Conservation (phyloP, 352 stramenopile species). For the Phytophthora megakarya region DNA sequence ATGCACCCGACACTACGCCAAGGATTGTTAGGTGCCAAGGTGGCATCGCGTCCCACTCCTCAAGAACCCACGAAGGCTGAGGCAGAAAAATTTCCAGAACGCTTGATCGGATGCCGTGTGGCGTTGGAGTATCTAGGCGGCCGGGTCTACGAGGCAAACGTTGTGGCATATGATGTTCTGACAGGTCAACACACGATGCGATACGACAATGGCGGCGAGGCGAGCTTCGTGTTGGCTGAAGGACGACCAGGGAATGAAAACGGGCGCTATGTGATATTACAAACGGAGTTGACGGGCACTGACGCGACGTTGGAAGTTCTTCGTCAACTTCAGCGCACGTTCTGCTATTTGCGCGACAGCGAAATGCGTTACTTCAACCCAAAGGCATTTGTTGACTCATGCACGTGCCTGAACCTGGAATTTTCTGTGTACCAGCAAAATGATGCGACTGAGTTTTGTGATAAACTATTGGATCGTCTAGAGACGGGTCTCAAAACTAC, state of each 20-base stretch:
- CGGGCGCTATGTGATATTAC: slow-evolving; percentile 91
- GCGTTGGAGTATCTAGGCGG: slow-evolving; percentile 94
- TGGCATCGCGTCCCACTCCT: slow-evolving; percentile 53
- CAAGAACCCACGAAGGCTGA: slow-evolving; percentile 88
- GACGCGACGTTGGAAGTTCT: slow-evolving; percentile 89
- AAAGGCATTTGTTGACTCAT: slow-evolving; percentile 90
- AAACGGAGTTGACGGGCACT: slow-evolving; percentile 72
- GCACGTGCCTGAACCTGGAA: slow-evolving; percentile 89
- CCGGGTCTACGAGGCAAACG: slow-evolving; percentile 92
- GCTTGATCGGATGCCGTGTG: slow-evolving; percentile 80
- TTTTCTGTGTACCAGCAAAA: slow-evolving; percentile 99
- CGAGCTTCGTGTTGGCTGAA: slow-evolving; percentile 89
- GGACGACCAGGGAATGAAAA: slow-evolving; percentile 96
- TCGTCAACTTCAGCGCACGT: slow-evolving; percentile 89
- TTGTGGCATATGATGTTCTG: slow-evolving; percentile 86
- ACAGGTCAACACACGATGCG: slow-evolving; percentile 80
- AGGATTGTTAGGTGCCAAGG: slow-evolving; percentile 76
- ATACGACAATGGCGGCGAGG: slow-evolving; percentile 90
- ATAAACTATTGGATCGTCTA: slow-evolving; percentile 98
- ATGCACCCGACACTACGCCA: slow-evolving; percentile 85
- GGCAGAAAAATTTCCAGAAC: slow-evolving; percentile 81
- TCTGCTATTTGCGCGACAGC: slow-evolving; percentile 87
- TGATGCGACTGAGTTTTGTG: slow-evolving; percentile 99
- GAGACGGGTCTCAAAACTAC: slow-evolving; percentile 95
- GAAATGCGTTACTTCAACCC: slow-evolving; percentile 87